Base-by-base conservation (phyloP, 306 rosid species). In the Ceratonia siliqua region DNA sequence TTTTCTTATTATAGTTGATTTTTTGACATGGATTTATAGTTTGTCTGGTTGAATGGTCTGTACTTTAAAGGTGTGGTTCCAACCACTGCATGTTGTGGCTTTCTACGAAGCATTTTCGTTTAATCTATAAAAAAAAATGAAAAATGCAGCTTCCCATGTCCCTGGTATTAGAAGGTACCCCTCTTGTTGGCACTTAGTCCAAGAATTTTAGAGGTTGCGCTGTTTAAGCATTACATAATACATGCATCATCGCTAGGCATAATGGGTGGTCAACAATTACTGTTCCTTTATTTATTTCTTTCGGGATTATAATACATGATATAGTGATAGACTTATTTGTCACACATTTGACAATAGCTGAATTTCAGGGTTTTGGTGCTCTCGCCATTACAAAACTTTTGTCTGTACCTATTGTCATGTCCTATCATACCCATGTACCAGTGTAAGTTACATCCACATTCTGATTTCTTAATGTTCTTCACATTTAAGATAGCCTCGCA, bases 201-300 rank as follows among this genome's bases (percentile, higher is more conserved):
- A 45, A 85, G 92, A 74, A 85, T 88, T 73, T 81, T 90, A 18
- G 92, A 83, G 83, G 92, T 88, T 79, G 90, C 90, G 20, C 82
- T 75, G 59, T 88, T 88, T 72, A 88, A 88, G 83, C 92, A 90
- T 55, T 90, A 88, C 83, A 88, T 88, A 56, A 88, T 88, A 76
- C 92, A 88, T 38, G 92, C 92, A 27, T 88, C 92, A 43, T 88
- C 92, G 36, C 92, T 90, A 0, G 92, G 92, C 73, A 88, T 88
- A 71, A 88, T 88, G 90, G 92, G 68, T 52, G 57, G 86, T 33
- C 20, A 27, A 22, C 24, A 32, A 10, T 7, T 56, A 8, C 64
- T 39, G 28, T 6, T 5, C 15, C 7, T 22, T 42, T 53, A 9
- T 21, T 52, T 43, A 1, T 55, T 56, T 33, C 28, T 22, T 49